phyloP scores from a whole-genome alignment of 2,329 filamentous ascomycete species.

The Trichoderma citrinoviride region DNA sequence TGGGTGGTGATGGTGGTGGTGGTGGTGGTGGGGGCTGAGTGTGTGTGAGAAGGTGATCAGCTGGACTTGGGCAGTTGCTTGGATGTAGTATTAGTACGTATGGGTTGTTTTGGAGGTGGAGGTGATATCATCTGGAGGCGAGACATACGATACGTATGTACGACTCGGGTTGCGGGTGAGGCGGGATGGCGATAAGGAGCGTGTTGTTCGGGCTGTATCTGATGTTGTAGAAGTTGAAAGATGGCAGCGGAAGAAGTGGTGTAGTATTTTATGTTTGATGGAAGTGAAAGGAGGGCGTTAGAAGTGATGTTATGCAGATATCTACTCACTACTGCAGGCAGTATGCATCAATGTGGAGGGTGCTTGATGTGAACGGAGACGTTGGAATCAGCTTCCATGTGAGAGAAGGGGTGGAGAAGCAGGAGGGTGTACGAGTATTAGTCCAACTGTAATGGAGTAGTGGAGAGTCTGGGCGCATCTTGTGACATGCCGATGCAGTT shows the following conservation, averaged over 20 bases:
- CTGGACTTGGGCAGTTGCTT: neutral
- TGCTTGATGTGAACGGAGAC: too few relatives aligned
- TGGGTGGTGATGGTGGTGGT: neutral
- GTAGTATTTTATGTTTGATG: too few relatives aligned
- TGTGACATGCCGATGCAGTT: neutral
- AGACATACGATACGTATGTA: too few relatives aligned
- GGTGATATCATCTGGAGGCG: too few relatives aligned
- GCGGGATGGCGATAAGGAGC: neutral
- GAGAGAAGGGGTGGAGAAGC: neutral
- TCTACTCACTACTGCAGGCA: too few relatives aligned
- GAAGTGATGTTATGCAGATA: too few relatives aligned
- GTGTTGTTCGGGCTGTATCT: too few relatives aligned
- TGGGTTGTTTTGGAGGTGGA: neutral
- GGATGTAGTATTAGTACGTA: neutral
- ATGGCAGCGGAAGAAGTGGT: too few relatives aligned
- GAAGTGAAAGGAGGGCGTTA: too few relatives aligned
- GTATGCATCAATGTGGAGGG: too few relatives aligned
- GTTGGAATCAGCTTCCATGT: too few relatives aligned
- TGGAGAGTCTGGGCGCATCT: conserved; percentile 7
- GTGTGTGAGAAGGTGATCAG: neutral
- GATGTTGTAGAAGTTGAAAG: too few relatives aligned
- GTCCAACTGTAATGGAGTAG: neutral
- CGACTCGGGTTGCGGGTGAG: neutral
- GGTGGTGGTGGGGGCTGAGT: neutral
- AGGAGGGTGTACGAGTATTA: neutral